phyloP scores from a whole-genome alignment of 176 grass and related monocot genomes.

The Themeda triandra region DNA sequence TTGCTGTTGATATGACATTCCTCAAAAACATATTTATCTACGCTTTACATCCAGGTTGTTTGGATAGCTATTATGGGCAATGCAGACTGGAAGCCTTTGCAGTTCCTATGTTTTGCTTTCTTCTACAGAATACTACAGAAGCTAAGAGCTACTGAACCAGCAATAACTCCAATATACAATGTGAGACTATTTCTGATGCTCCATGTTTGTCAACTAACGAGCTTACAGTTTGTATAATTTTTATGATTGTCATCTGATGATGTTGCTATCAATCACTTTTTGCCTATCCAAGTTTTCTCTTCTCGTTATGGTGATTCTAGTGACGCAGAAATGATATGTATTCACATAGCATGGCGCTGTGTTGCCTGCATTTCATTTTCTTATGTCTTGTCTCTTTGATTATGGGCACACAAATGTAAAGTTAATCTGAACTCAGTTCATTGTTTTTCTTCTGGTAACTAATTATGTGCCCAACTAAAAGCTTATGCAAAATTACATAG shows the following conservation, averaged over 20 bases:
- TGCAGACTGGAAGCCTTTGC: slow-evolving; percentile 91
- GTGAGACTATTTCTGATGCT: slow-evolving; percentile 48
- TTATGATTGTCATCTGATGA: not conserved
- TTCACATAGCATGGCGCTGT: not conserved
- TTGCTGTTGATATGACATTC: not conserved
- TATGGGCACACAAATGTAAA: not conserved
- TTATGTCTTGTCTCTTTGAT: not conserved
- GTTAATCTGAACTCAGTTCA: not conserved
- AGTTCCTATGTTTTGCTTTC: slow-evolving; percentile 90
- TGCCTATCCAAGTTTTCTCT: slow-evolving; percentile 15
- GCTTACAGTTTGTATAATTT: not conserved
- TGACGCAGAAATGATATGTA: not conserved
- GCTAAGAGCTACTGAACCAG: slow-evolving; percentile 74
- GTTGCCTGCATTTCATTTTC: not conserved
- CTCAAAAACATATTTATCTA: slow-evolving; percentile 29
- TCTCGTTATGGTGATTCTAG: not conserved
- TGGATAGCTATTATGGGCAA: slow-evolving; percentile 66
- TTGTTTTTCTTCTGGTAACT: not conserved
- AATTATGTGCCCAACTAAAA: not conserved
- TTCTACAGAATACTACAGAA: slow-evolving; percentile 99
- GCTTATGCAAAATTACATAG: not conserved
- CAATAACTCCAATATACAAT: slow-evolving; percentile 74
- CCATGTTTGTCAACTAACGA: not conserved
- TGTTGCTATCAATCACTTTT: not conserved
- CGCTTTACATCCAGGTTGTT: slow-evolving; percentile 52